These are phyloP conservation scores for Lyophyllum decastes DNA, from an alignment of 768 basidiomycete species.

Conservation along the genomic window DNA sequence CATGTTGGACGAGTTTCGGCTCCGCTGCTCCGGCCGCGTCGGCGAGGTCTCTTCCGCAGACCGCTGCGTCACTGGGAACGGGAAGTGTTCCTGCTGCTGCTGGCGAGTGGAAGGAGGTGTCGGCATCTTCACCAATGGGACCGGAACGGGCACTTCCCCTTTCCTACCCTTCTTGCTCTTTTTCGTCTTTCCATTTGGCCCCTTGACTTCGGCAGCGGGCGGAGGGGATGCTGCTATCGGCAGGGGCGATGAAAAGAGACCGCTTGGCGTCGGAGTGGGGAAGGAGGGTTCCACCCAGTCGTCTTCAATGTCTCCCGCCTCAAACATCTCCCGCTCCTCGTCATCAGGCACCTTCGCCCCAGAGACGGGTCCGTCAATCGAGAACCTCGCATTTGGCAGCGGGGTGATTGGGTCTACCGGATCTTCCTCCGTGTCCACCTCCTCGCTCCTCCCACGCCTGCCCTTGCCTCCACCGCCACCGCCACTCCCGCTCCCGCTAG, in stretches of 20 bases:
- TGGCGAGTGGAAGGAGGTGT: constrained; percentile 19
- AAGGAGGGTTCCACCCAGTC: constrained; percentile 73
- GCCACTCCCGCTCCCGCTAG: constrained; percentile 34
- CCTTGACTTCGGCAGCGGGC: constrained; percentile 8
- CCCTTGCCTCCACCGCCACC: constrained; percentile 25
- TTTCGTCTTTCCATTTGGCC: constrained; percentile 1
- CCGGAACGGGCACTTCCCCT: constrained; percentile 44
- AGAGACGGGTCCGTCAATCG: constrained; percentile 23
- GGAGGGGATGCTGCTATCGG: constrained; percentile 20
- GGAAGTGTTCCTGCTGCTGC: constrained; percentile 45
- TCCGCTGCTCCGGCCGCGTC: constrained; percentile 17
- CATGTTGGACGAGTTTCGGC: constrained; percentile 21
- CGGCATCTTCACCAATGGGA: constrained; percentile 41
- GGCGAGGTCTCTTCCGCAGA: constrained; percentile 20
- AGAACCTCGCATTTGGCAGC: constrained; percentile 49
- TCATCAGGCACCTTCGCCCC: constrained; percentile 38
- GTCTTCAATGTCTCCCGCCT: constrained; percentile 56
- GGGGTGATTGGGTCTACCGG: constrained; percentile 72
- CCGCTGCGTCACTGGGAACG: constrained; percentile 59
- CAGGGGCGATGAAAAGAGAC: constrained; percentile 9
- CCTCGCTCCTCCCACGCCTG: constrained; percentile 45
- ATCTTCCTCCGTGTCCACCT: constrained; percentile 73
- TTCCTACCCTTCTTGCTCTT: constrained; percentile 35
- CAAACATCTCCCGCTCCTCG: constrained; percentile 48
- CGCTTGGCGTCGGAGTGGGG: constrained; percentile 30